Conservation (phyloP, 1,139 yeast genomes). For the Candida tetrigidarum region DNA sequence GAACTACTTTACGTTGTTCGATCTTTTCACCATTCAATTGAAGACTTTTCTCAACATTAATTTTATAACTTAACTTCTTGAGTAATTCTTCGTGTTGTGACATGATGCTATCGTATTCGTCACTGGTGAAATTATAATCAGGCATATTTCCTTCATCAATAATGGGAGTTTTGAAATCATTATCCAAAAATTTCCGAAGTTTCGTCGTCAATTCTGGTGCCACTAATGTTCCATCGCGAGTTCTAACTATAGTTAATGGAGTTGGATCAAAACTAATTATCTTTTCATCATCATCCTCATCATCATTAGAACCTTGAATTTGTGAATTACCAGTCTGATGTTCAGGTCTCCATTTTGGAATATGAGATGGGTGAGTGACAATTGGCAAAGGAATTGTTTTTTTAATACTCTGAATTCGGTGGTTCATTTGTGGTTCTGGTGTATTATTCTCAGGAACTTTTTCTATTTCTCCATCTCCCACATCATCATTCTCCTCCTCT, state of each 20-base stretch:
- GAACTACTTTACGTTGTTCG: conserved; percentile 46
- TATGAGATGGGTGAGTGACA: conserved; percentile 80
- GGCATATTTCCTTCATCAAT: conserved; percentile 40
- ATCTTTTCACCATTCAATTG: conserved; percentile 49
- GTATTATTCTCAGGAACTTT: conserved; percentile 13
- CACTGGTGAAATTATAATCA: conserved; percentile 38
- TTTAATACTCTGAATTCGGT: conserved; percentile 46
- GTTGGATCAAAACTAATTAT: conserved; percentile 34
- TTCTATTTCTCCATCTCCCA: conserved; percentile 6
- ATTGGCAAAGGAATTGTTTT: conserved; percentile 59
- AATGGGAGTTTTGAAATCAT: conserved; percentile 48
- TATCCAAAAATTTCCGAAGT: conserved; percentile 57
- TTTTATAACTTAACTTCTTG: conserved; percentile 33
- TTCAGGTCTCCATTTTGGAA: conserved; percentile 62
- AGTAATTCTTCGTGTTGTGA: conserved; percentile 37
- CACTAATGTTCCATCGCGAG: conserved; percentile 21
- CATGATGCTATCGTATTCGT: conserved; percentile 37
- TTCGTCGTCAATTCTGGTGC: conserved; percentile 39
- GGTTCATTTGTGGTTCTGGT: conserved; percentile 21
- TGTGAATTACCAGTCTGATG: conserved; percentile 33
- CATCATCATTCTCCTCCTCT: not conserved
- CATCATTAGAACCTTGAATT: conserved; percentile 39
- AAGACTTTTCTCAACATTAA: conserved; percentile 38
- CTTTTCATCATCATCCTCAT: conserved; percentile 40
- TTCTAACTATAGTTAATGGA: conserved; percentile 29